Evolutionary conservation across 306 rosid species (phyloP), one percentile per base, ranked within the genome.

Genomic region (Ziziphus jujuba): DNA sequence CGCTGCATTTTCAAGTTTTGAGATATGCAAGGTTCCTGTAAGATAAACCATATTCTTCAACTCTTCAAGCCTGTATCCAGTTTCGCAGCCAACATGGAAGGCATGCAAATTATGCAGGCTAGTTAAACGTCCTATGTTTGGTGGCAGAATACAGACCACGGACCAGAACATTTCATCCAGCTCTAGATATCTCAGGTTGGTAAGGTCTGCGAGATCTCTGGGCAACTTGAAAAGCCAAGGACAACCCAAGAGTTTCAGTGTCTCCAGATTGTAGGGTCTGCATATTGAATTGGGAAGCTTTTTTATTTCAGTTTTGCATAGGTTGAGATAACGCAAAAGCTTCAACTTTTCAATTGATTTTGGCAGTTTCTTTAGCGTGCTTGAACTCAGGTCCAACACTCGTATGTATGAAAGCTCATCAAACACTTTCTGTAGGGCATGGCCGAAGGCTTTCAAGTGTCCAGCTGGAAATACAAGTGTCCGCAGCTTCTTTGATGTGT

Each of bases 1-100:
- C 51, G 21, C 55, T 19, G 63, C 61, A 22, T 75, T 75, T 61
- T 75, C 54, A 13, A 75, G 70, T 44, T 68, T 61, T 35, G 74
- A 61, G 60, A 75, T 75, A 23, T 25, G 48, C 16, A 61, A 48
- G 2, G 33, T 14, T 55, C 74, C 65, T 10, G 44, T 21, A 54
- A 75, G 53, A 36, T 50, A 44, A 49, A 13, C 13, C 74, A 75
- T 61, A 5, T 63, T 44, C 74, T 67, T 54, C 49, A 62, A 40
- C 20, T 69, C 71, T 66, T 48, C 61, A 12, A 75, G 71, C 61
- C 31, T 51, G 36, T 61, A 28, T 61, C 73, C 69, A 2, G 54
- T 64, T 8, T 53, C 34, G n/a, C 13, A 0, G 70, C 63, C 62
- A 45, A 72, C 76, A 52, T 51, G 53, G 20, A 72, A 72, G 13